Evolutionary conservation across 208 protist species (phyloP), one percentile per base, ranked within the genome.

Genomic region (Leishmania braziliensis): DNA sequence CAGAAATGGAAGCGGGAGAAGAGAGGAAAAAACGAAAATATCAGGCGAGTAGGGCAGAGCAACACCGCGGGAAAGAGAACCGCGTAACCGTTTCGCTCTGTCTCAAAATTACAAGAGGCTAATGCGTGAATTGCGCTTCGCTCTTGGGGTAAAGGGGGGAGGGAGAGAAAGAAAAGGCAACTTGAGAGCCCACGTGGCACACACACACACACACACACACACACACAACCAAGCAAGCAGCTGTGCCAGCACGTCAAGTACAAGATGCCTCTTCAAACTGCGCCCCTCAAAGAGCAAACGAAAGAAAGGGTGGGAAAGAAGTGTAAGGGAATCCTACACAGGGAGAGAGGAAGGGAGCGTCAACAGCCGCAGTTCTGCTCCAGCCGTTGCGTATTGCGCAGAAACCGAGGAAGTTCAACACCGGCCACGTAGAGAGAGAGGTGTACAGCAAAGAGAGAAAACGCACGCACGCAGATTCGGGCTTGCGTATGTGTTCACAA

Each of bases 381-480:
- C 60, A 4, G n/a, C 26, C n/a, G 60, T 36, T 65, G 60, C 60
- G 60, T 65, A 36, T 29, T 36, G n/a, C 9, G n/a, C 60, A 23
- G 23, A 12, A 29, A 12, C n/a, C 9, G 60, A n/a, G 29, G 60
- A 18, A 36, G 62, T 39, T 29, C 62, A 68, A 18, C 62, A 23
- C 12, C 26, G 1, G 29, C 0, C 62, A 68, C 29, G 26, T n/a
- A 33, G 14, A 68, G 43, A 46, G 62, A 68, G 62, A 68, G 26
- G 62, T 39, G 29, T 29, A 66, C 62, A 78, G 75, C 43, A 39
- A 5, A 78, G 33, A 69, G 33, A 78, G 58, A 20, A 20, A 12
- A 78, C 29, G 43, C 46, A 65, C 73, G 29, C 73, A 77, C 54
- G 48, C 75, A 70, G 16, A 29, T 33, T 68, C 12, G 62, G 2